Percentiles rank a stretch among this genome's conserved stretches.
Evolutionary conservation across 2,329 filamentous ascomycete species (phyloP).

Genomic region (Colletotrichum eremochloae): DNA sequence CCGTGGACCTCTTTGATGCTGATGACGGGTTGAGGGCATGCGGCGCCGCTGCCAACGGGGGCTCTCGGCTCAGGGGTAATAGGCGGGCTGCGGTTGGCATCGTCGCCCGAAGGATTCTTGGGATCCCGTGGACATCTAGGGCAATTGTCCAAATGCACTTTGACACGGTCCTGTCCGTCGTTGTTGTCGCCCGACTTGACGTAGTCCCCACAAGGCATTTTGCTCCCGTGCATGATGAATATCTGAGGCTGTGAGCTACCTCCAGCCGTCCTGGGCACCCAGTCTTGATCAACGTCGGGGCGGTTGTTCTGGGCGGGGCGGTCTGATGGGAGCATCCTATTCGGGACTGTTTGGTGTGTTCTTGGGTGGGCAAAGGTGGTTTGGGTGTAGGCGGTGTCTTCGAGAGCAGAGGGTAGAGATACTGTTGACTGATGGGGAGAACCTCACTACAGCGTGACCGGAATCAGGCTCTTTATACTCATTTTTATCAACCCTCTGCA

Average conservation of each 20-base stretch:
- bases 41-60: neutral
- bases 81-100: neutral
- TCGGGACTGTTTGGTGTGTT: too few relatives aligned
- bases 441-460: neutral
- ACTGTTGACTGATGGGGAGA: neutral
- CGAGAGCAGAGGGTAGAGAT: neutral
- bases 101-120: neutral
- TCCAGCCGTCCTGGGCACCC: neutral
- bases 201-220: neutral
- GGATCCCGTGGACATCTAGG: neutral
- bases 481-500: neutral
- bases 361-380: too few relatives aligned
- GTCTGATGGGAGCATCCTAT: neutral
- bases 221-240: accelerated
- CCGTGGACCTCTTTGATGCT: neutral
- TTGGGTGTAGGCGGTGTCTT: neutral
- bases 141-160: neutral
- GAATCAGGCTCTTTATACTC: neutral
- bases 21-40: neutral
- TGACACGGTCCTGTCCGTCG: neutral
- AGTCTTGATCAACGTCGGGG: neutral
- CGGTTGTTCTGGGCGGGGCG: too few relatives aligned
- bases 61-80: neutral
- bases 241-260: neutral
- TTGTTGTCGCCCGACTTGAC: too few relatives aligned